A percentile compares a stretch with the other conserved stretches of the same genome.
phyloP scores from a whole-genome alignment of 2,329 filamentous ascomycete species.

The Fusarium duplospermum region DNA sequence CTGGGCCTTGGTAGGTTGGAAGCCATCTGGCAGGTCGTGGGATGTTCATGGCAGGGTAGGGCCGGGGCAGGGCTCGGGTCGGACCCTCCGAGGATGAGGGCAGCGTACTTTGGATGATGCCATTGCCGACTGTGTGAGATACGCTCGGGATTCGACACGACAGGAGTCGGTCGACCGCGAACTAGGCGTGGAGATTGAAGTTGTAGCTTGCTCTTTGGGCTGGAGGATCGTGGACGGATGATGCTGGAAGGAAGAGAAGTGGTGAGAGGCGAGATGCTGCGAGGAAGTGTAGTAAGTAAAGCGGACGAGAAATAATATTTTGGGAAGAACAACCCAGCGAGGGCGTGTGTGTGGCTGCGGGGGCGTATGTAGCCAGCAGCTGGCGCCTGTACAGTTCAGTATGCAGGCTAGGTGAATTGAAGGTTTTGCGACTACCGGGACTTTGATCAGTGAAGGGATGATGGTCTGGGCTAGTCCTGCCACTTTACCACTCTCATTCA shows the following conservation, averaged over 20 bases:
- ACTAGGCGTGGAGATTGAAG: slow-evolving; percentile 38
- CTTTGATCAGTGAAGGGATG: slow-evolving; percentile 39
- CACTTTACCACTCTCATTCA: slow-evolving; percentile 23
- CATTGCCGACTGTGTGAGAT: slow-evolving; percentile 61
- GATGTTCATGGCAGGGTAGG: slow-evolving; percentile 38
- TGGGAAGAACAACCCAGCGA: slow-evolving; percentile 48
- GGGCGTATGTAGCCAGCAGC: slow-evolving; percentile 41
- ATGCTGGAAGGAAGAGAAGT: slow-evolving; percentile 33
- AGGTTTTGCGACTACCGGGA: slow-evolving; percentile 50
- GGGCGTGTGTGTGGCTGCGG: slow-evolving; percentile 47
- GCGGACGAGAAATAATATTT: slow-evolving; percentile 56
- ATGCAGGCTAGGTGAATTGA: slow-evolving; percentile 45
- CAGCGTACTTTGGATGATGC: slow-evolving; percentile 70
- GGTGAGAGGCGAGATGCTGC: slow-evolving; percentile 42
- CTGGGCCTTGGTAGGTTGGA: slow-evolving; percentile 47
- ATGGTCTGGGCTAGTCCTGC: slow-evolving; percentile 16
- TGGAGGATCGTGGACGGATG: slow-evolving; percentile 24
- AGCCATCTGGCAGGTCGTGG: slow-evolving; percentile 48
- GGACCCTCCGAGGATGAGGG: slow-evolving; percentile 37
- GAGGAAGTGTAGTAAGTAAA: slow-evolving; percentile 44
- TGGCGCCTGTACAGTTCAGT: slow-evolving; percentile 28
- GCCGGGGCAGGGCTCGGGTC: slow-evolving; percentile 34
- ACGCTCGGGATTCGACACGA: slow-evolving; percentile 50
- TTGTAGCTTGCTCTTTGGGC: slow-evolving; percentile 32
- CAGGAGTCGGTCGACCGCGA: slow-evolving; percentile 48